These are phyloP conservation scores for Hymenoscyphus occultus DNA, from an alignment of 2,329 filamentous ascomycete species.

Conservation along the genomic window DNA sequence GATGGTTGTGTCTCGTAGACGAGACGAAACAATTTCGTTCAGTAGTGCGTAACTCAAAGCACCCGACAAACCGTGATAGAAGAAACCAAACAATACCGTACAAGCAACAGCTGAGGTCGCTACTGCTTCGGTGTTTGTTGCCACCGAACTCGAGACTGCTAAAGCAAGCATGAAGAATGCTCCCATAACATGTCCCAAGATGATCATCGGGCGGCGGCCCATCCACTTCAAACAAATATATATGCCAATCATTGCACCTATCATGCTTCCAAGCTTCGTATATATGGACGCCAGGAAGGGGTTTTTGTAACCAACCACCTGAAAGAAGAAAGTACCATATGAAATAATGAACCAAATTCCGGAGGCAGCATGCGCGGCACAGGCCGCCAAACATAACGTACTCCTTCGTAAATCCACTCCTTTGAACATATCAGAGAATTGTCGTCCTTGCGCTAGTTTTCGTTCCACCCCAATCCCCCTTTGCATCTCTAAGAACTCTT, in stretches of 20 bases:
- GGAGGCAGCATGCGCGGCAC: slow-evolving; percentile 6
- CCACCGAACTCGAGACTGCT: not conserved
- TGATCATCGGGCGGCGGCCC: slow-evolving; percentile 3
- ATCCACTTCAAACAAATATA: not conserved
- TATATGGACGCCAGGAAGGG: not conserved
- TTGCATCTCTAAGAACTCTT: slow-evolving; percentile 1
- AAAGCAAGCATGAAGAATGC: slow-evolving; percentile 9
- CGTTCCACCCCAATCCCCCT: not conserved
- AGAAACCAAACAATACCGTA: not conserved
- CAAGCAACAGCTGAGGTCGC: not conserved
- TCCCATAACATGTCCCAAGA: not conserved
- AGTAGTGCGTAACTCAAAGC: slow-evolving; percentile 6
- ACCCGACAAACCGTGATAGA: not conserved
- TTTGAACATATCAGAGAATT: not conserved
- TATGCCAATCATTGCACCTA: slow-evolving; percentile 5
- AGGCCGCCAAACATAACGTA: not conserved
- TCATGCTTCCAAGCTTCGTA: not conserved
- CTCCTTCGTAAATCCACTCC: not conserved
- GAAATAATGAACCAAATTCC: slow-evolving; percentile 5
- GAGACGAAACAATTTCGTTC: slow-evolving; percentile 9
- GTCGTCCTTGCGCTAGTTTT: not conserved
- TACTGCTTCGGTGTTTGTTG: not conserved
- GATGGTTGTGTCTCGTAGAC: slow-evolving; percentile 10
- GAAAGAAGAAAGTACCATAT: not conserved
- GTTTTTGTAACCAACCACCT: not conserved